Conservation (phyloP, 2,329 filamentous ascomycete species). For the Hypomyces perniciosus region DNA sequence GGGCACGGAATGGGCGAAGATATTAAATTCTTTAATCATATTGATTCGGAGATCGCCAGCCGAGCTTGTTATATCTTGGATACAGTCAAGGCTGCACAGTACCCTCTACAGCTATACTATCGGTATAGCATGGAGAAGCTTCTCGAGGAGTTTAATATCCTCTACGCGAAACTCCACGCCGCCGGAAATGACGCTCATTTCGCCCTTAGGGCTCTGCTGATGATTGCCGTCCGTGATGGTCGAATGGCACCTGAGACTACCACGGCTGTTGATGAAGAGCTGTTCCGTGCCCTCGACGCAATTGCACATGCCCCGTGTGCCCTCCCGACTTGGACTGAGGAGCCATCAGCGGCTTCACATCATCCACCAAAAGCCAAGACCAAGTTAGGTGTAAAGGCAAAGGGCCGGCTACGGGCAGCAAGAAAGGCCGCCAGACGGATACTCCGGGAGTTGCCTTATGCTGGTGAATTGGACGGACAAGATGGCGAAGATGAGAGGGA, state of each 20-base stretch:
- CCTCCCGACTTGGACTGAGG: background rate
- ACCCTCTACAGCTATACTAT: conserved; percentile 20
- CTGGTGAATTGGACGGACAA: too few relatives aligned
- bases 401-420: too few relatives aligned
- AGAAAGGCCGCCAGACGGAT: too few relatives aligned
- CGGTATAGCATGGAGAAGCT: conserved; percentile 20
- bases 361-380: background rate
- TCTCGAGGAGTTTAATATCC: conserved; percentile 16
- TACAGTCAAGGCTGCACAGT: conserved; percentile 23
- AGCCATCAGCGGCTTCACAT: background rate
- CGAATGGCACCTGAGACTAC: background rate
- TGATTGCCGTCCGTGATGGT: conserved; percentile 13
- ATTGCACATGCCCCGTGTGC: background rate
- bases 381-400: background rate
- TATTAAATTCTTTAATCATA: conserved; percentile 15
- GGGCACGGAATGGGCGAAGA: conserved; percentile 13
- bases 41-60: conserved; percentile 3
- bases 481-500: too few relatives aligned
- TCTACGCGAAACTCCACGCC: conserved; percentile 12
- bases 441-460: too few relatives aligned
- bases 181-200: conserved; percentile 25
- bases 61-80: conserved; percentile 19
- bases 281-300: background rate
- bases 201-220: conserved; percentile 16
- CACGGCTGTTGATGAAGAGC: background rate